Evolutionary conservation across 371 early-diverging fungal genomes (phyloP), one percentile per base, ranked within the genome.

Genomic region (Dichotomocladium elegans): DNA sequence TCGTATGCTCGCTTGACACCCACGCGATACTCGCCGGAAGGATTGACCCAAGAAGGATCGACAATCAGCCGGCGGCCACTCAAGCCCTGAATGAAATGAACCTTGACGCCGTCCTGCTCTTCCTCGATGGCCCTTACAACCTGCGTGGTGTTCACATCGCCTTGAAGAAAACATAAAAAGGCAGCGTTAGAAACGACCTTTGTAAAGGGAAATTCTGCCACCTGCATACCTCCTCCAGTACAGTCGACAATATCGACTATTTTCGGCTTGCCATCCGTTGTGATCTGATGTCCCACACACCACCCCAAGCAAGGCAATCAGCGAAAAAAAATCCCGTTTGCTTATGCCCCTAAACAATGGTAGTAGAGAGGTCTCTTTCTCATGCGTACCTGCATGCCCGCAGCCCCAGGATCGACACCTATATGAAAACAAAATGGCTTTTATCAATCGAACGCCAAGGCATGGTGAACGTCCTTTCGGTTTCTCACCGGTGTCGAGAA

Each of bases 241-340:
- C 96, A 95, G 74, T 96, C 98, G 35, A 97, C 85, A 51, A 91
- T 82, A 66, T 95, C 94, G 31, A 94, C 73, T 29, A 96, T 73
- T 70, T 97, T 95, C 47, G 88, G 92, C 60, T 83, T 83, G 41
- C 94, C 95, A 48, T 93, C 91, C 8, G 89, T 86, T 5, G 95
- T 95, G 9, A 82, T 72, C 73, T 85, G 62, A 37, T n/a, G n/a
- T n/a, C n/a, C n/a, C n/a, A n/a, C n/a, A n/a, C n/a, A n/a, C n/a
- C n/a, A n/a, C n/a, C n/a, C n/a, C n/a, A n/a, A n/a, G n/a, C n/a
- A n/a, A n/a, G 14, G 69, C 15, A 46, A 45, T 28, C 15, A 53
- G 14, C 5, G 25, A 1, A 4, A 25, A 4, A 24, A 6, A 3
- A 60, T 41, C 22, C 34, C 14, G 9, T 31, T 26, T 14, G 15